These are phyloP conservation scores for Silene conica DNA, from an alignment of 148 eudicot species.

Conservation along the genomic window DNA sequence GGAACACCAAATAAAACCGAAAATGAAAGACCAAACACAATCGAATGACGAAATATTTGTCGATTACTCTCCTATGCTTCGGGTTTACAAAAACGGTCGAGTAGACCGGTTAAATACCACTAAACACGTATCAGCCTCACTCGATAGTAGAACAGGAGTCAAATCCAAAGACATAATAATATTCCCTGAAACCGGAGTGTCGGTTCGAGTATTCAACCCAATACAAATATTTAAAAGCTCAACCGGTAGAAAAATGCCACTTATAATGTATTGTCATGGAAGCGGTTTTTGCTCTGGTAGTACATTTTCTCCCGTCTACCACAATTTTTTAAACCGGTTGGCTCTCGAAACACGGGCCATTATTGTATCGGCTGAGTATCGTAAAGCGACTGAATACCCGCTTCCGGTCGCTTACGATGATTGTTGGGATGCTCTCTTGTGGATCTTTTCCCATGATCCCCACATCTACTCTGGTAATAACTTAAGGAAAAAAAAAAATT, in stretches of 20 bases:
- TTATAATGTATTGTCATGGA: neutral
- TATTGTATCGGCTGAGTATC: neutral
- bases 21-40: no score
- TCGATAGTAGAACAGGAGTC: conserved; percentile 1
- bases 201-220: neutral
- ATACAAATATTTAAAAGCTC: neutral
- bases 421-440: conserved; percentile 13
- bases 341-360: neutral
- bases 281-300: conserved; percentile 1
- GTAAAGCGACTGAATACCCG: neutral
- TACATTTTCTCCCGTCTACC: neutral
- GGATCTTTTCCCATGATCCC: conserved; percentile 9
- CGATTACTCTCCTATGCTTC: conserved; percentile 25
- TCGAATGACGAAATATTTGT: neutral
- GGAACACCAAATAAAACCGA: no score
- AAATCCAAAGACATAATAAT: conserved; percentile 12
- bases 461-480: neutral
- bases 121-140: conserved; percentile 14
- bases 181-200: neutral
- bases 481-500: no score
- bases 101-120: conserved; percentile 24
- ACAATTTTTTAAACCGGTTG: neutral
- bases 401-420: conserved; percentile 13
- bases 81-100: conserved; percentile 32
- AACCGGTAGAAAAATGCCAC: neutral